Percentiles rank a stretch among this genome's conserved stretches.
Conservation (phyloP, 2,329 filamentous ascomycete genomes). For the Calonectria ilicicola region DNA sequence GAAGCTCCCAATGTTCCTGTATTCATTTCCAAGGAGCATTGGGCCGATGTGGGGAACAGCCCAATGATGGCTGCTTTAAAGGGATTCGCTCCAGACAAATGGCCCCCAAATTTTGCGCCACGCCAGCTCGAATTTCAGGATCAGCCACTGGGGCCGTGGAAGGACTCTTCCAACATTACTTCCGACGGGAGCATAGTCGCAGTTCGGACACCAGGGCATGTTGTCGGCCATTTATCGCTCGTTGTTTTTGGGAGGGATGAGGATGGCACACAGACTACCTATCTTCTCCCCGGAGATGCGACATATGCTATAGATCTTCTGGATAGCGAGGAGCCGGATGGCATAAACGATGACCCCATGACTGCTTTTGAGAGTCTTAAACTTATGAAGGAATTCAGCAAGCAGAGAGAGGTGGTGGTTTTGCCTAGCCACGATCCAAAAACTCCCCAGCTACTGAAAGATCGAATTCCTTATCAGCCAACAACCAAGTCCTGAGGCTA, state of each 20-base stretch:
- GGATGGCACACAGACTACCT: conserved; percentile 1
- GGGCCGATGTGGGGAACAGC: conserved; percentile 3
- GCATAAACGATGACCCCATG: conserved; percentile 12
- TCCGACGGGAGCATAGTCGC: conserved; percentile 9
- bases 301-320: conserved; percentile 11
- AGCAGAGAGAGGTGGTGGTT: conserved; percentile 3
- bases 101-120: conserved; percentile 15
- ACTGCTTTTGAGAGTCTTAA: conserved; percentile 9
- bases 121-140: background rate
- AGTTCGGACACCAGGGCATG: conserved; percentile 15
- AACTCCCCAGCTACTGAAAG: background rate
- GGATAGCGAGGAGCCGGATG: conserved; percentile 18
- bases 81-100: conserved; percentile 7
- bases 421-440: conserved; percentile 12
- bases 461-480: conserved; percentile 7
- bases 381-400: conserved; percentile 16
- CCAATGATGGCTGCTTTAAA: background rate
- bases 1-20: conserved; percentile 10
- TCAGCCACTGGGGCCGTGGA: conserved; percentile 1
- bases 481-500: background rate
- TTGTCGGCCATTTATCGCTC: conserved; percentile 11
- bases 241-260: conserved; percentile 4
- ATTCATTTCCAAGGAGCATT: conserved; percentile 10
- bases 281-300: conserved; percentile 11
- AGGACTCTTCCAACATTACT: conserved; percentile 5